Evolutionary conservation across 257 asterid genomes (phyloP).

Genomic region (Eucommia ulmoides): DNA sequence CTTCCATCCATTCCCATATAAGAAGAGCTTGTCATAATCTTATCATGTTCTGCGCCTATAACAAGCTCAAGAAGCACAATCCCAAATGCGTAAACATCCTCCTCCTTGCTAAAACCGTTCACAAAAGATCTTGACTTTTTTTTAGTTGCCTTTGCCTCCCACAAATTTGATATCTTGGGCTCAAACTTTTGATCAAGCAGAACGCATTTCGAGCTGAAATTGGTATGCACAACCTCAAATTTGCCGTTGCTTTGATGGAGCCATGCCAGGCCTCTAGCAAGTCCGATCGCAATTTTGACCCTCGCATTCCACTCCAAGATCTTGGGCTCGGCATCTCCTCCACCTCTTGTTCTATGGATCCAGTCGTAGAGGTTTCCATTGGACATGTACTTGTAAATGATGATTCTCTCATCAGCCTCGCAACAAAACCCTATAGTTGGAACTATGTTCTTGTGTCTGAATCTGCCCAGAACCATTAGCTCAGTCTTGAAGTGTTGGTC

Average conservation of each 20-base stretch:
- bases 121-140: too few relatives aligned
- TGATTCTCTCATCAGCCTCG: background rate
- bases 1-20: too few relatives aligned
- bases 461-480: slow-evolving; percentile 13
- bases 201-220: slow-evolving; percentile 15
- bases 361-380: slow-evolving; percentile 21
- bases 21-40: too few relatives aligned
- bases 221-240: slow-evolving; percentile 12
- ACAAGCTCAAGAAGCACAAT: too few relatives aligned
- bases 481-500: slow-evolving; percentile 9
- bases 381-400: slow-evolving; percentile 21
- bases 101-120: too few relatives aligned
- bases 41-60: too few relatives aligned
- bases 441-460: slow-evolving; percentile 12
- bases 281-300: slow-evolving; percentile 13
- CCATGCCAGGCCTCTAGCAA: slow-evolving; percentile 23
- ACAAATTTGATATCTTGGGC: slow-evolving; percentile 18
- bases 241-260: slow-evolving; percentile 11
- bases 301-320: slow-evolving; percentile 11
- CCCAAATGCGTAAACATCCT: too few relatives aligned
- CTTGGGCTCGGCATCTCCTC: background rate
- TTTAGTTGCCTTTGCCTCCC: too few relatives aligned
- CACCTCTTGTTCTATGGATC: slow-evolving; percentile 1
- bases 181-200: slow-evolving; percentile 15
- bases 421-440: slow-evolving; percentile 19